These are phyloP conservation scores for Pseudopediastrum boryanum DNA, from an alignment of 139 green algal species.

Conservation along the genomic window DNA sequence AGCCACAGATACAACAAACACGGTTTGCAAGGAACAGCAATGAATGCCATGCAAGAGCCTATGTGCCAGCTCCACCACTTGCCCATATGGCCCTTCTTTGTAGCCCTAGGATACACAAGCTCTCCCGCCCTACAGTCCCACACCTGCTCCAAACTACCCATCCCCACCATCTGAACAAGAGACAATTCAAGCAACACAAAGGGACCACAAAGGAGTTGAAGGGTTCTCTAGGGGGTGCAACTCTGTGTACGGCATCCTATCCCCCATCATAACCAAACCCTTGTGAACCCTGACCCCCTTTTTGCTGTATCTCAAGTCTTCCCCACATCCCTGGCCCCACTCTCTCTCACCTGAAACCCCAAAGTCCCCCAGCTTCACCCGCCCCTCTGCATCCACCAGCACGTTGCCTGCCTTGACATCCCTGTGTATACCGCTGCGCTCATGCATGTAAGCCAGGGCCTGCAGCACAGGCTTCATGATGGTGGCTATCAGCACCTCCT, in stretches of 20 bases:
- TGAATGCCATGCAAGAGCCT: too few relatives aligned
- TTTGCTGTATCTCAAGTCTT: not conserved
- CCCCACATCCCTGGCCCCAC: not conserved
- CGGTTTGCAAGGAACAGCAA: too few relatives aligned
- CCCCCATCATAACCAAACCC: not conserved
- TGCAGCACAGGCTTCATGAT: conserved; percentile 70
- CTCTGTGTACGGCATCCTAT: too few relatives aligned
- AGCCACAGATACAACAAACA: too few relatives aligned
- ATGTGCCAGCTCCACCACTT: too few relatives aligned
- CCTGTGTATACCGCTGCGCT: conserved; percentile 40
- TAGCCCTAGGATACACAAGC: too few relatives aligned
- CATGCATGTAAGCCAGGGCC: conserved; percentile 38
- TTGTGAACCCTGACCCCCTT: not conserved
- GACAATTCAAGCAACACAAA: too few relatives aligned
- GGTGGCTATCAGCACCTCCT: conserved; percentile 89
- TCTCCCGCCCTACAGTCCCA: too few relatives aligned
- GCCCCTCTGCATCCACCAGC: conserved; percentile 81
- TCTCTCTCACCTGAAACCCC: conserved; percentile 72
- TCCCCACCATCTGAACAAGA: not conserved
- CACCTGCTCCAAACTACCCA: too few relatives aligned
- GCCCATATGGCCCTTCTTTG: too few relatives aligned
- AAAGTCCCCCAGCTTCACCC: conserved; percentile 95
- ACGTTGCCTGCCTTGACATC: conserved; percentile 98
- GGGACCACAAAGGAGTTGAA: too few relatives aligned
- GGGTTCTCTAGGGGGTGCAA: too few relatives aligned